Conservation (phyloP, 441 rosid species). For the Euphorbia corollata region DNA sequence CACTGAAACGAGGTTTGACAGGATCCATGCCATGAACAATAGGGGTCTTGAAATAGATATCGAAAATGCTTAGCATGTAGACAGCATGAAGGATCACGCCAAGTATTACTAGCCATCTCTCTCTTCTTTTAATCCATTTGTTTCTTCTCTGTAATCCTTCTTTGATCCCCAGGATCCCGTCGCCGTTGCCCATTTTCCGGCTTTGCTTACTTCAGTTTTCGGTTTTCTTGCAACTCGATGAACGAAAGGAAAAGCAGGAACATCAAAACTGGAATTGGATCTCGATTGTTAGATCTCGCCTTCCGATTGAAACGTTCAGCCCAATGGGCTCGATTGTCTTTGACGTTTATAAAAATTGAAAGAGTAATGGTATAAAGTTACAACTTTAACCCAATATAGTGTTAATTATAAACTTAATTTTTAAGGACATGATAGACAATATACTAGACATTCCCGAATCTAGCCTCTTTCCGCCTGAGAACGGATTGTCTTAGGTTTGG, state of each 20-base stretch:
- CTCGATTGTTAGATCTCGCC: not conserved
- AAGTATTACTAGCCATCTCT: slow-evolving; percentile 71
- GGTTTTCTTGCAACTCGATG: not conserved
- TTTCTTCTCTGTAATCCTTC: slow-evolving; percentile 27
- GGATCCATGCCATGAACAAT: slow-evolving; percentile 95
- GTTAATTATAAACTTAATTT: too few species aligned
- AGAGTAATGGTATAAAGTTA: too few species aligned
- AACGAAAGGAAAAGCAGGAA: not conserved
- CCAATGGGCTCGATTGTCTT: not conserved
- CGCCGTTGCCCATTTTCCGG: slow-evolving; percentile 34
- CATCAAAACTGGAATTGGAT: not conserved
- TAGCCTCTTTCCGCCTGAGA: too few species aligned
- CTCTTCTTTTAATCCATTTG: slow-evolving; percentile 61
- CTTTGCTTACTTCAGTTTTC: not conserved
- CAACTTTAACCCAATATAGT: too few species aligned
- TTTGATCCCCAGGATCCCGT: slow-evolving; percentile 61
- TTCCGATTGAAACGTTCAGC: not conserved
- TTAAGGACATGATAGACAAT: too few species aligned
- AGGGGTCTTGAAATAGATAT: slow-evolving; percentile 93
- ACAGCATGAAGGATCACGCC: slow-evolving; percentile 82
- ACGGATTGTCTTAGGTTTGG: too few species aligned
- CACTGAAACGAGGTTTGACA: slow-evolving; percentile 60
- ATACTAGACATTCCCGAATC: too few species aligned
- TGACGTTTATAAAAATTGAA: too few species aligned
- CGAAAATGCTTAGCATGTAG: slow-evolving; percentile 91